Evolutionary conservation across 208 protist genomes (phyloP).

Genomic region (Wallacemonas sp.): DNA sequence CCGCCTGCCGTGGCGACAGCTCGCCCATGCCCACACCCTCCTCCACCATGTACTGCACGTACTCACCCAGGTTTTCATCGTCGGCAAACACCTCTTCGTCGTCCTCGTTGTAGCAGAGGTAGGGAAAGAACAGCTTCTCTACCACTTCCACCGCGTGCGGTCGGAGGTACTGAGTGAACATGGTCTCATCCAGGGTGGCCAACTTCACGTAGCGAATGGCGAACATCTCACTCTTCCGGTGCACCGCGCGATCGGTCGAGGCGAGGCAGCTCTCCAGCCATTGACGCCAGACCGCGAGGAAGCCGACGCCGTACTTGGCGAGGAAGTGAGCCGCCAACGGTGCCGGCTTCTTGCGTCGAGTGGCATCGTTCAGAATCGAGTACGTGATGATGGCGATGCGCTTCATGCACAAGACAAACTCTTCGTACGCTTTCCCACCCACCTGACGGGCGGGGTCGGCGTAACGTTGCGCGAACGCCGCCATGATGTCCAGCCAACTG

Average conservation of each 20-base stretch:
- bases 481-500: conserved; percentile 58
- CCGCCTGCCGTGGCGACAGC: conserved; percentile 66
- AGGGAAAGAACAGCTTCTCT: conserved; percentile 80
- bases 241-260: conserved; percentile 29
- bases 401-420: conserved; percentile 80
- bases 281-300: conserved; percentile 60
- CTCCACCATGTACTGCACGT: conserved; percentile 86
- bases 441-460: conserved; percentile 37
- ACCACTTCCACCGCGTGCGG: conserved; percentile 66
- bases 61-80: conserved; percentile 67
- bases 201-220: conserved; percentile 84
- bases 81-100: conserved; percentile 81
- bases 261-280: conserved; percentile 71
- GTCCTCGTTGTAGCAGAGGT: conserved; percentile 70
- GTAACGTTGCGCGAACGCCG: conserved; percentile 56
- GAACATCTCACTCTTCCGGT: conserved; percentile 75
- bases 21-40: conserved; percentile 70
- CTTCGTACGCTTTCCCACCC: conserved; percentile 48
- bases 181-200: conserved; percentile 54
- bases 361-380: conserved; percentile 74
- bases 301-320: conserved; percentile 25
- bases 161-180: conserved; percentile 63
- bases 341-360: conserved; percentile 63
- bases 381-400: conserved; percentile 79
- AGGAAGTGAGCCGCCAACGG: conserved; percentile 71